Conservation (phyloP, 1,139 yeast genomes). For the Yamadazyma triangularis region DNA sequence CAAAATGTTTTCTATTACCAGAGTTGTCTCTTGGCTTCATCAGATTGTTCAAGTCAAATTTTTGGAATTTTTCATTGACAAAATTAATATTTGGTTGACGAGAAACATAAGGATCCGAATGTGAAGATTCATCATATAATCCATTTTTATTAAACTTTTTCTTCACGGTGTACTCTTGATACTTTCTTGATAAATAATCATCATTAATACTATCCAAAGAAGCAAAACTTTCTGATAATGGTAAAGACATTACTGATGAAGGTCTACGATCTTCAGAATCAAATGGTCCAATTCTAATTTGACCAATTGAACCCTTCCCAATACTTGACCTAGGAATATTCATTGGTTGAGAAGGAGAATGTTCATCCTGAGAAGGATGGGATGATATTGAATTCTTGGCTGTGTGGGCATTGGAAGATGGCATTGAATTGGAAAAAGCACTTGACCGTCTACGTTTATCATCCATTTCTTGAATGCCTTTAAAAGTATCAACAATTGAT, state of each 20-base stretch:
- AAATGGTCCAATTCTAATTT: conserved; percentile 32
- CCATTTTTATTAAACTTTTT: conserved; percentile 7
- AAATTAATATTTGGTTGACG: conserved; percentile 7
- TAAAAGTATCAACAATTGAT: conserved; percentile 47
- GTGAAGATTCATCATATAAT: conserved; percentile 2
- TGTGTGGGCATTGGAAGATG: conserved; percentile 12
- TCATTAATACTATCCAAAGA: conserved; percentile 71
- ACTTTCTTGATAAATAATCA: conserved; percentile 41
- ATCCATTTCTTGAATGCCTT: conserved; percentile 45
- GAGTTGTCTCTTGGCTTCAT: conserved; percentile 24
- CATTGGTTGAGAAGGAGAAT: conserved; percentile 9
- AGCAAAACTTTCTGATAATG: conserved; percentile 71
- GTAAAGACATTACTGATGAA: conserved; percentile 46
- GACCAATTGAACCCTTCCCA: conserved; percentile 5
- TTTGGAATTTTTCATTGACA: conserved; percentile 32
- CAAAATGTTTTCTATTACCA: conserved; percentile 7
- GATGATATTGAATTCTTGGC: conserved; percentile 18
- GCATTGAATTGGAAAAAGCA: conserved; percentile 19
- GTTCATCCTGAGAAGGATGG: conserved; percentile 5
- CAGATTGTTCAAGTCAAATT: conserved; percentile 34
- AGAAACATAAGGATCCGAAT: conserved; percentile 10
- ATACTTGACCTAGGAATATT: conserved; percentile 9
- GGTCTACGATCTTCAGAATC: conserved; percentile 17
- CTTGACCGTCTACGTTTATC: conserved; percentile 42
- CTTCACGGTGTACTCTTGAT: conserved; percentile 25